Evolutionary conservation across 768 basidiomycete species (phyloP).

Genomic region (Mycena galopus): DNA sequence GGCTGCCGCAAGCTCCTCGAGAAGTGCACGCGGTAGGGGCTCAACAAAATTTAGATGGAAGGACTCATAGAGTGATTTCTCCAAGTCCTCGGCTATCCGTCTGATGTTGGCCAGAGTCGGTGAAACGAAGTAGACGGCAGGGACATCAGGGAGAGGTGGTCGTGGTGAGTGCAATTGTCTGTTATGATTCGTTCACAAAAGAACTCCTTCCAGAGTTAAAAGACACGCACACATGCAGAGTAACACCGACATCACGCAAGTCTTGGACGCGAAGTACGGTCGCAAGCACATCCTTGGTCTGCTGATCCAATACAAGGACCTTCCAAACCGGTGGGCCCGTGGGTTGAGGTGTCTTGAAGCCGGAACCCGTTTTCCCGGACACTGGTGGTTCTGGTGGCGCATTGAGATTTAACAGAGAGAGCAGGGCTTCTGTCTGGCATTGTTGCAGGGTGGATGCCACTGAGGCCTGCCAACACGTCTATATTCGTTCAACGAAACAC

Average conservation of each 20-base stretch:
- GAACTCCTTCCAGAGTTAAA: constrained; percentile 16
- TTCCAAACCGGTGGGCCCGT: constrained; percentile 94
- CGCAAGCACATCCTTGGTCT: constrained; percentile 96
- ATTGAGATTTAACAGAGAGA: constrained; percentile 90
- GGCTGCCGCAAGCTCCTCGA: constrained; percentile 93
- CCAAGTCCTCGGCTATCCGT: constrained; percentile 94
- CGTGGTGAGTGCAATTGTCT: constrained; percentile 93
- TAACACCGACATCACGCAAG: constrained; percentile 95
- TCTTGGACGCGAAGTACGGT: constrained; percentile 97
- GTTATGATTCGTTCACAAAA: constrained; percentile 19
- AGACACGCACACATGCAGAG: constrained; percentile 90
- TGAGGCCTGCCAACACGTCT: constrained; percentile 46
- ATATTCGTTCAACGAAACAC: not conserved
- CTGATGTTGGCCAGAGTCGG: constrained; percentile 89
- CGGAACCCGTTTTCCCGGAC: constrained; percentile 54
- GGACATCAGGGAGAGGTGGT: constrained; percentile 93
- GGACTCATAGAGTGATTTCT: constrained; percentile 90
- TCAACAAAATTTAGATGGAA: constrained; percentile 97
- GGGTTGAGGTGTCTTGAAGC: constrained; percentile 64
- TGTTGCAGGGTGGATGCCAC: constrained; percentile 81
- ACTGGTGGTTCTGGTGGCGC: constrained; percentile 62
- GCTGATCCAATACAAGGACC: constrained; percentile 93
- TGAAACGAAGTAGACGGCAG: constrained; percentile 96
- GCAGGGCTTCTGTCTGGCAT: constrained; percentile 87
- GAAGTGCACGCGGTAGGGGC: constrained; percentile 85